Percentiles rank a stretch among this genome's conserved stretches.
These are phyloP conservation scores for Durusdinium trenchii DNA, from an alignment of 73 alveolate genomes.

Conservation along the genomic window DNA sequence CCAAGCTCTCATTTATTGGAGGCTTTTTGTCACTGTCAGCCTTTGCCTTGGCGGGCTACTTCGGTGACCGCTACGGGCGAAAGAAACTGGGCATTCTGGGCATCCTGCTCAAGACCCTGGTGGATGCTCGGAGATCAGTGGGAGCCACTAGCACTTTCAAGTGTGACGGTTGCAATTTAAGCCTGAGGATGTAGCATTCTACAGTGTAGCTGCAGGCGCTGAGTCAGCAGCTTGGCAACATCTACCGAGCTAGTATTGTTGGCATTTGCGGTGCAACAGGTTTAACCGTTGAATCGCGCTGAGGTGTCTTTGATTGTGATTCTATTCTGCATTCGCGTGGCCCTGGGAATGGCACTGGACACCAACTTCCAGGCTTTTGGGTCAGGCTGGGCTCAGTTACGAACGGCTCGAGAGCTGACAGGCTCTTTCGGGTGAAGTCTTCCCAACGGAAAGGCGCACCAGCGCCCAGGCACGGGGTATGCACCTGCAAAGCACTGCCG, in stretches of 20 bases:
- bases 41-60: conserved; percentile 52
- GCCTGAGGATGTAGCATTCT: conserved; percentile 50
- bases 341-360: conserved; percentile 85
- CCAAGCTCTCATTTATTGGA: conserved; percentile 59
- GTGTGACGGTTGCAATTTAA: too few species aligned
- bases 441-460: conserved; percentile 67
- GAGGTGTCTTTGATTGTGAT: conserved; percentile 22
- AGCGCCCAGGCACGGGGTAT: conserved; percentile 67
- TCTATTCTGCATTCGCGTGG: conserved; percentile 59
- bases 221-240: not conserved
- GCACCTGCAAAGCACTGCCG: too few species aligned
- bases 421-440: conserved; percentile 76
- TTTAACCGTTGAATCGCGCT: not conserved
- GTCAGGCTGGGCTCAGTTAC: not conserved
- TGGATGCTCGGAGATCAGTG: conserved; percentile 22
- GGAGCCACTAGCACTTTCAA: not conserved
- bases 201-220: conserved; percentile 43
- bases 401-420: not conserved
- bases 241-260: not conserved
- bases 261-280: not conserved
- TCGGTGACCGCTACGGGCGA: conserved; percentile 78
- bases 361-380: conserved; percentile 77
- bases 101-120: conserved; percentile 45
- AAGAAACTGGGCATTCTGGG: conserved; percentile 63
- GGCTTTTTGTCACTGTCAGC: conserved; percentile 77